These are phyloP conservation scores for Filosporella fistucella DNA, from an alignment of 495 filamentous ascomycete species.

Conservation along the genomic window DNA sequence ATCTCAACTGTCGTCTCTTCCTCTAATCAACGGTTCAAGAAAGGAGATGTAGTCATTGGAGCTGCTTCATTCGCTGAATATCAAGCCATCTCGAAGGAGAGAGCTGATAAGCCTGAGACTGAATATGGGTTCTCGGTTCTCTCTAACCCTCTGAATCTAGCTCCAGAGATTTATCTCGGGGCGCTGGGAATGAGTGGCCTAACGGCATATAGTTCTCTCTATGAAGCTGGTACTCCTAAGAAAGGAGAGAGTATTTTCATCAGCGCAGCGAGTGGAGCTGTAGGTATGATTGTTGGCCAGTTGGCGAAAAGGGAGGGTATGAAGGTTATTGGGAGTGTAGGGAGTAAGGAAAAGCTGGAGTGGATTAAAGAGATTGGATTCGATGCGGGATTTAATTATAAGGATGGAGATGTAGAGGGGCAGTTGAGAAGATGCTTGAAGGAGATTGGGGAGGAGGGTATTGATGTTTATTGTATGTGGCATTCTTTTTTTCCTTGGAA, in stretches of 20 bases:
- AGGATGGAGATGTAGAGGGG: constrained; percentile 53
- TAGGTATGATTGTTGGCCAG: constrained; percentile 80
- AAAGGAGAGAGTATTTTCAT: constrained; percentile 86
- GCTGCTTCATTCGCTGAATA: constrained; percentile 59
- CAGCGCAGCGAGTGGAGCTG: constrained; percentile 73
- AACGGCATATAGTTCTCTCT: constrained; percentile 74
- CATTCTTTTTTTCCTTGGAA: too few species aligned
- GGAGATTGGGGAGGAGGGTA: constrained; percentile 65
- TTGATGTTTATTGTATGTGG: constrained; percentile 97
- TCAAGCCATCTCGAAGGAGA: constrained; percentile 30
- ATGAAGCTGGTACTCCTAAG: constrained; percentile 79
- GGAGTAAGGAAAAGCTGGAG: constrained; percentile 65
- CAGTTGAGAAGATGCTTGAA: constrained; percentile 52
- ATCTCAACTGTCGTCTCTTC: constrained; percentile 64
- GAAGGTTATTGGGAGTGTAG: constrained; percentile 65
- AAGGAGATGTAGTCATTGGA: constrained; percentile 62
- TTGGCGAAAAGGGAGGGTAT: constrained; percentile 85
- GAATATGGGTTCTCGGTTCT: constrained; percentile 36
- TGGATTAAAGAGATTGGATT: constrained; percentile 65
- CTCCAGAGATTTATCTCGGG: constrained; percentile 60
- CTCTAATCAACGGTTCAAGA: constrained; percentile 50
- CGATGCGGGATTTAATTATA: constrained; percentile 69
- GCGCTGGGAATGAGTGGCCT: constrained; percentile 83
- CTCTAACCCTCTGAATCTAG: constrained; percentile 57
- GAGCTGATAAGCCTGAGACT: constrained; percentile 17